A percentile compares a stretch with the other conserved stretches of the same genome.
Conservation (phyloP, 1,284 basidiomycete genomes). For the Ustilago crameri region DNA sequence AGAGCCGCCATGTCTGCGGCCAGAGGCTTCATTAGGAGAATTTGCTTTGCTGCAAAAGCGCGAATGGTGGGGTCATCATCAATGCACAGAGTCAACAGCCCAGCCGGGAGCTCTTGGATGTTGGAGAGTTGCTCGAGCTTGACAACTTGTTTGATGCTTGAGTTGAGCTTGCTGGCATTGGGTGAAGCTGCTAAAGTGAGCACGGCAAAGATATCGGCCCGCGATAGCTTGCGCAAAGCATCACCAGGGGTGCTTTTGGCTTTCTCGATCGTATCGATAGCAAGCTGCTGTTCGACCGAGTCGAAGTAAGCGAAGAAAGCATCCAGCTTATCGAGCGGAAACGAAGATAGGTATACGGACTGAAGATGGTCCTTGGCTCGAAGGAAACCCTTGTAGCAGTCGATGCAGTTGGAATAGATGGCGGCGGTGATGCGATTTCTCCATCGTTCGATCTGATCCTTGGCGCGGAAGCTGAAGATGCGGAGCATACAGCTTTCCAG, state of each 20-base stretch:
- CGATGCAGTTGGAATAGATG: conserved; percentile 50
- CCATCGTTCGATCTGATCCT: conserved; percentile 48
- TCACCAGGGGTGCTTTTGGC: conserved; percentile 9
- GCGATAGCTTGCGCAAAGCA: conserved; percentile 30
- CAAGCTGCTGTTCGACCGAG: conserved; percentile 46
- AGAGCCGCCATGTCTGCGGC: conserved; percentile 17
- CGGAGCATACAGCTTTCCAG: conserved; percentile 60
- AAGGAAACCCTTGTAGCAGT: conserved; percentile 54
- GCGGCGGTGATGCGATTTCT: conserved; percentile 22
- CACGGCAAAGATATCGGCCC: conserved; percentile 41
- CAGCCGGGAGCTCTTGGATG: conserved; percentile 45
- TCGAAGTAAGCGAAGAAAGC: conserved; percentile 51
- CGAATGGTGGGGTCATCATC: conserved; percentile 37
- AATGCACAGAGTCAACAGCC: conserved; percentile 39
- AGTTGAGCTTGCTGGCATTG: conserved; percentile 29
- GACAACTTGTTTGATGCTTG: conserved; percentile 25
- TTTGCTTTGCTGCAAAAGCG: conserved; percentile 39
- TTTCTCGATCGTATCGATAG: conserved; percentile 32
- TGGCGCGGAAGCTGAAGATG: conserved; percentile 48
- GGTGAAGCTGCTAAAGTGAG: conserved; percentile 43
- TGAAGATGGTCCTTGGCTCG: conserved; percentile 39
- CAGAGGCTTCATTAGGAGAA: conserved; percentile 41
- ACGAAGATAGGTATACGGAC: conserved; percentile 32
- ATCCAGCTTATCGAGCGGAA: conserved; percentile 39
- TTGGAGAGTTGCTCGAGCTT: conserved; percentile 32